Conservation (phyloP, 169 alveolate species). For the Cryptosporidium xiaoi region DNA sequence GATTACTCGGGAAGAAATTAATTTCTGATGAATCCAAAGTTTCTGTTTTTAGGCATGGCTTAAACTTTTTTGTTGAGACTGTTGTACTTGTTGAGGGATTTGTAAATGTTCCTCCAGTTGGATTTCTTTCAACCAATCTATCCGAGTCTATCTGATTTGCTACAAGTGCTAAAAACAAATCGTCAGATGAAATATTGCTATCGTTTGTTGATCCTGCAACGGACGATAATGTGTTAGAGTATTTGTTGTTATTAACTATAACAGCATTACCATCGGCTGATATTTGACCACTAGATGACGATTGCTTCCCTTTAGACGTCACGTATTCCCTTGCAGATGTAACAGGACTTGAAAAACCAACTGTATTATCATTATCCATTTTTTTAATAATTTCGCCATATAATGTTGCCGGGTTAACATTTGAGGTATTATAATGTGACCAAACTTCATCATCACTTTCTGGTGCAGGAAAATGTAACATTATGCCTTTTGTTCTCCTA, state of each 20-base stretch:
- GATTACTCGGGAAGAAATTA: slow-evolving; percentile 6
- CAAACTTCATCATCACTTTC: slow-evolving; percentile 75
- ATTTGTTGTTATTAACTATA: neutral
- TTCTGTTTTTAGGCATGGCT: slow-evolving; percentile 56
- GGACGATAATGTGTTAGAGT: neutral
- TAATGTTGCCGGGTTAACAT: slow-evolving; percentile 67
- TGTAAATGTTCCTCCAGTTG: slow-evolving; percentile 24
- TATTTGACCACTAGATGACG: neutral
- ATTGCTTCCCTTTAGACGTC: slow-evolving; percentile 53
- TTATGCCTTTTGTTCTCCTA: slow-evolving; percentile 65
- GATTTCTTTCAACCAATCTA: slow-evolving; percentile 50
- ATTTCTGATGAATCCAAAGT: slow-evolving; percentile 65
- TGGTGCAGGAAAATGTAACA: slow-evolving; percentile 73
- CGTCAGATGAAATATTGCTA: slow-evolving; percentile 62
- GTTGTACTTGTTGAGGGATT: slow-evolving; percentile 62
- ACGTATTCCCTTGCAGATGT: slow-evolving; percentile 72
- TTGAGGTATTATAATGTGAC: slow-evolving; percentile 73
- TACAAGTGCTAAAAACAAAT: slow-evolving; percentile 29
- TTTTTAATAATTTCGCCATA: slow-evolving; percentile 70
- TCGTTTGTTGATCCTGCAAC: neutral
- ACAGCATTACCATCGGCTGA: too few relatives aligned
- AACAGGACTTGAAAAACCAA: slow-evolving; percentile 42
- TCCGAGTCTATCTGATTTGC: slow-evolving; percentile 63
- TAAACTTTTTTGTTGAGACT: slow-evolving; percentile 56
- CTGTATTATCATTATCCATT: slow-evolving; percentile 51